phyloP scores from a whole-genome alignment of 2,329 filamentous ascomycete species.

The Dothideomycetidae sp. region DNA sequence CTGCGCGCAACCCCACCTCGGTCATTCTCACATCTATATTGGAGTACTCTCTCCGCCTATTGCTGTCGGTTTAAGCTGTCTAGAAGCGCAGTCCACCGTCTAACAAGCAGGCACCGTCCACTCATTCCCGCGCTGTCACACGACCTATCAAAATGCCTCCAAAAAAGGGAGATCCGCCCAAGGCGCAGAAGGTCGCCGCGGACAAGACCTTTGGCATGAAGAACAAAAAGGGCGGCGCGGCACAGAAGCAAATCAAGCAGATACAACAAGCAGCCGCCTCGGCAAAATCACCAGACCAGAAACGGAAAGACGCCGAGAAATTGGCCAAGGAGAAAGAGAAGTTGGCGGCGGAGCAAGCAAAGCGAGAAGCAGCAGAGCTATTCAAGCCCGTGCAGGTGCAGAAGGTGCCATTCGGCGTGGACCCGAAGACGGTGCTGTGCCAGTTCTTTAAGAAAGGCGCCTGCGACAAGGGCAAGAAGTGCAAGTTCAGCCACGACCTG shows the following conservation, averaged over 20 bases:
- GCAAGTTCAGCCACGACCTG: slow-evolving; percentile 92
- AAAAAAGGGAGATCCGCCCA: slow-evolving; percentile 46
- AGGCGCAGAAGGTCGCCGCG: slow-evolving; percentile 52
- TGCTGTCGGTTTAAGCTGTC: no score
- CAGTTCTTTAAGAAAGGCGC: slow-evolving; percentile 95
- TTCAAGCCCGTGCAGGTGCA: slow-evolving; percentile 92
- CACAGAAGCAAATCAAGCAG: slow-evolving; percentile 81
- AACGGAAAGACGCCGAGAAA: slow-evolving; percentile 57
- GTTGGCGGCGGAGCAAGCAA: slow-evolving; percentile 72
- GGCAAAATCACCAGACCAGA: slow-evolving; percentile 73
- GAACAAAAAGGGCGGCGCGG: slow-evolving; percentile 91
- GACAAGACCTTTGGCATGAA: slow-evolving; percentile 99
- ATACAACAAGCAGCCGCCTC: slow-evolving; percentile 59
- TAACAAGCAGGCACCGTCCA: no score
- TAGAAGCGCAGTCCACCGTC: no score
- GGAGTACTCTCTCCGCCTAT: no score
- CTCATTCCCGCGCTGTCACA: background rate
- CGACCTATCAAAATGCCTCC: slow-evolving; percentile 51
- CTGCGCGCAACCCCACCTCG: no score
- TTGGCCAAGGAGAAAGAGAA: slow-evolving; percentile 68
- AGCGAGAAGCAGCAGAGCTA: slow-evolving; percentile 63
- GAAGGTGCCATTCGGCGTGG: slow-evolving; percentile 93
- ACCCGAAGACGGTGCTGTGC: slow-evolving; percentile 93
- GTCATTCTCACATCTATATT: no score
- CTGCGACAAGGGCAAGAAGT: slow-evolving; percentile 92